Evolutionary conservation across 2,329 filamentous ascomycete genomes (phyloP).

Genomic region (Tolypocladium cylindrosporum): DNA sequence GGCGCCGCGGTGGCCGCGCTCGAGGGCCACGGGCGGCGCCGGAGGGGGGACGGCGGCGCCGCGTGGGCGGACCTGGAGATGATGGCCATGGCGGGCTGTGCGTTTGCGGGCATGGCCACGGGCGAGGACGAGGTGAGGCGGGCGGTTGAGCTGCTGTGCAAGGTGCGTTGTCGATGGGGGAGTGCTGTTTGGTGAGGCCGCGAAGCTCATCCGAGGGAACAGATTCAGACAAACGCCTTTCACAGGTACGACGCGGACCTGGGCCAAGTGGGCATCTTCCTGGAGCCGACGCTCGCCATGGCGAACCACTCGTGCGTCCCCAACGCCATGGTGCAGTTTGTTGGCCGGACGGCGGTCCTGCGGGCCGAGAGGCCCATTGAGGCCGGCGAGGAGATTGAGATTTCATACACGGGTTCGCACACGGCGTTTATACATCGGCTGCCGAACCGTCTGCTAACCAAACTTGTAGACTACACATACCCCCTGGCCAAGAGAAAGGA

Average conservation of each 20-base stretch:
- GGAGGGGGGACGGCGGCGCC: conserved; percentile 21
- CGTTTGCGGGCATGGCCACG: conserved; percentile 30
- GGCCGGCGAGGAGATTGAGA: conserved; percentile 45
- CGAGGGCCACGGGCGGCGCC: conserved; percentile 32
- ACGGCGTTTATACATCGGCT: neutral
- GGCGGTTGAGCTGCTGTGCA: conserved; percentile 41
- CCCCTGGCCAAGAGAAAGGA: conserved; percentile 31
- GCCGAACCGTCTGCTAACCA: neutral
- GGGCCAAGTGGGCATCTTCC: conserved; percentile 42
- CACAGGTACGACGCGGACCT: conserved; percentile 43
- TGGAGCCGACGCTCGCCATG: conserved; percentile 47
- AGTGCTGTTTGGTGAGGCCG: neutral
- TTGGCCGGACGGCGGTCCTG: conserved; percentile 39
- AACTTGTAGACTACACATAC: conserved; percentile 33
- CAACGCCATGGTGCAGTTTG: conserved; percentile 48
- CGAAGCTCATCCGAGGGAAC: conserved; percentile 1
- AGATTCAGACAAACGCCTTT: conserved; percentile 55
- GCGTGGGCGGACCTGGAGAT: conserved; percentile 39
- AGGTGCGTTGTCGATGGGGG: conserved; percentile 27
- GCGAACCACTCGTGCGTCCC: conserved; percentile 54
- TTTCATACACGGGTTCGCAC: conserved; percentile 50
- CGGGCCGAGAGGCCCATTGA: conserved; percentile 38
- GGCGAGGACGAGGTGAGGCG: conserved; percentile 23
- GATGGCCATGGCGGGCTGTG: conserved; percentile 30
- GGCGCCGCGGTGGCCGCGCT: conserved; percentile 26